phyloP scores from a whole-genome alignment of 1,139 yeast species.

The Diutina rugosa region DNA sequence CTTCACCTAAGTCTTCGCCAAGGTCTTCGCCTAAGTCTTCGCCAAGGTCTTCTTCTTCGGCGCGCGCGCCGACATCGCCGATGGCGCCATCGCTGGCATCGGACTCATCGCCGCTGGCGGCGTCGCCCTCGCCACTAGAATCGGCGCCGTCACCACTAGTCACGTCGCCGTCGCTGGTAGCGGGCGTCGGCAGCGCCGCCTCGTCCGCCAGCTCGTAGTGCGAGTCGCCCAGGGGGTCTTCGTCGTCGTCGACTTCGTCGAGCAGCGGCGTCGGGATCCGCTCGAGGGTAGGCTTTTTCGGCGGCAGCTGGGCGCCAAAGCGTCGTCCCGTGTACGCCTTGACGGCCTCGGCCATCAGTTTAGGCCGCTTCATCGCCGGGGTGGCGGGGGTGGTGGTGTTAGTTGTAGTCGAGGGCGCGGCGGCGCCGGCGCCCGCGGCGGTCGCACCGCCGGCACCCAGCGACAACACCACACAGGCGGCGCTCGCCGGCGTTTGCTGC shows the following conservation, averaged over 20 bases:
- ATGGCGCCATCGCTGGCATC: slow-evolving; percentile 10
- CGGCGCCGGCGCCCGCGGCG: not conserved
- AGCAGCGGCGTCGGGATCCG: not conserved
- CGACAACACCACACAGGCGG: slow-evolving; percentile 22
- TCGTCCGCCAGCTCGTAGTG: not conserved
- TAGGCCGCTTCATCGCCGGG: slow-evolving; percentile 18
- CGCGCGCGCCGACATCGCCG: slow-evolving; percentile 14
- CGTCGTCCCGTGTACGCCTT: slow-evolving; percentile 42
- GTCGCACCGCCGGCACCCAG: not conserved
- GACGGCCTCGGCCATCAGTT: slow-evolving; percentile 48
- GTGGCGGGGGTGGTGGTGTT: not conserved
- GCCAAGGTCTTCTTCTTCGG: slow-evolving; percentile 3
- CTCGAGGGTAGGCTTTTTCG: not conserved
- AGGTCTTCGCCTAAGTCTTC: not conserved
- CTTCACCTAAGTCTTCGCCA: slow-evolving; percentile 3
- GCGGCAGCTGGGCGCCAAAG: not conserved
- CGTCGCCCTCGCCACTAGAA: not conserved
- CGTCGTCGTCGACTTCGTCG: not conserved
- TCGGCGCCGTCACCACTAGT: not conserved
- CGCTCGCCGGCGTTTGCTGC: slow-evolving; percentile 18
- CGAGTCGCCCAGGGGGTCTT: not conserved
- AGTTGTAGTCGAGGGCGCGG: not conserved
- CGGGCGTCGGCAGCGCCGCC: not conserved
- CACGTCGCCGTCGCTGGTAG: not conserved
- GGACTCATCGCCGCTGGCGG: slow-evolving; percentile 3